Evolutionary conservation across 345 rosid species (phyloP), one percentile per base, ranked within the genome.

Genomic region (Punica granatum): DNA sequence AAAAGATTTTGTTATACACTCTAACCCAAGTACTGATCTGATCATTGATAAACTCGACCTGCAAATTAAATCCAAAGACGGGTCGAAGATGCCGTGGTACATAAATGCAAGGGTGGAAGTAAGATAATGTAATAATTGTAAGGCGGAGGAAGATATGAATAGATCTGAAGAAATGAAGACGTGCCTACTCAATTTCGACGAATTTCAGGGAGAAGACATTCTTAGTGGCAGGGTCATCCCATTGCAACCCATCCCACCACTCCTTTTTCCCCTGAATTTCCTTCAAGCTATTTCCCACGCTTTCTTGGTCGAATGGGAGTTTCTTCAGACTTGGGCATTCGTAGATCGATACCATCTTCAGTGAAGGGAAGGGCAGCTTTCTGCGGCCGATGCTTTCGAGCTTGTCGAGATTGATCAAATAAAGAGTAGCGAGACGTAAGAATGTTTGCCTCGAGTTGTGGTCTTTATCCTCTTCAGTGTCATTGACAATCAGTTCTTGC

Each of bases 181-280:
- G 7, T 51, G 28, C 58, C 58, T 51, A 30, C n/a, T 51, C 58
- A 23, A 23, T 51, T 51, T 51, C 58, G 9, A 51, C 58, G 32
- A 67, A 67, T n/a, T 60, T 69, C 6, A 66, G 19, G 39, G 59
- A n/a, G 30, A 70, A 70, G 53, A 41, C 54, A 23, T 11, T 23
- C 64, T 44, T 51, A 25, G 60, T 44, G 16, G 46, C 73, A 30
- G 66, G 66, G 46, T 78, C 69, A 31, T 71, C 69, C 78, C 81
- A 78, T n/a, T n/a, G n/a, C n/a, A n/a, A n/a, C n/a, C n/a, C n/a
- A n/a, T n/a, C n/a, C n/a, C n/a, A n/a, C n/a, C 72, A 74, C 14
- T 16, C 58, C 35, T n/a, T 6, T 2, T 64, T 21, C 65, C 66
- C 75, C 32, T 0, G 2, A 30, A 71, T 70, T 23, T 16, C 12